A percentile compares a stretch with the other conserved stretches of the same genome.
Evolutionary conservation across 2,329 filamentous ascomycete genomes (phyloP).

Genomic region (Cordyceps farinosa): DNA sequence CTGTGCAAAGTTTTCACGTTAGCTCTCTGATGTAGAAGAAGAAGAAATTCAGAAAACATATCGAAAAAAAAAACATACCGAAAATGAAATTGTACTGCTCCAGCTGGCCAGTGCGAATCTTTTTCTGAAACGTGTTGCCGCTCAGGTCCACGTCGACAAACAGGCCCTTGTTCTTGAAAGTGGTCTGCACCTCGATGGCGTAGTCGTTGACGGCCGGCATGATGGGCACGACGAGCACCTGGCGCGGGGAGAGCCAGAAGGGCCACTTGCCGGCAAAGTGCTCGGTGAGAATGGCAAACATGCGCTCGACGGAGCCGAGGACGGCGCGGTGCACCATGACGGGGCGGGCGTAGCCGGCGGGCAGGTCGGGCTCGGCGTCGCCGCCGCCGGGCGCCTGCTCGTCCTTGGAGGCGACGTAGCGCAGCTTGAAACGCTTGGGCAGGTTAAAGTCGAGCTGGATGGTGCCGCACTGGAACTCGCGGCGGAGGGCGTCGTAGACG

Average conservation of each 20-base stretch:
- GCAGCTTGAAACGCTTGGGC: constrained; percentile 39
- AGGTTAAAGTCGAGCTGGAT: constrained; percentile 94
- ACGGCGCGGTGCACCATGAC: constrained; percentile 88
- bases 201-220: constrained; percentile 78
- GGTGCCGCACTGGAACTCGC: constrained; percentile 62
- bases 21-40: not conserved
- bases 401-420: constrained; percentile 50
- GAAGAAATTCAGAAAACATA: not conserved
- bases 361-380: constrained; percentile 49
- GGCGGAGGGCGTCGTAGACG: constrained; percentile 79
- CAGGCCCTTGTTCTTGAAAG: constrained; percentile 65
- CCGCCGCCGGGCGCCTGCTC: constrained; percentile 38
- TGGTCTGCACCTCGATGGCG: constrained; percentile 66
- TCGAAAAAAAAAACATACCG: constrained; percentile 40
- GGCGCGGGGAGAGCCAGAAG: constrained; percentile 82
- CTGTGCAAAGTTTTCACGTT: constrained; percentile 30
- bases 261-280: constrained; percentile 87
- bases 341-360: constrained; percentile 69
- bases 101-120: constrained; percentile 78
- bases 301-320: constrained; percentile 63
- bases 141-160: constrained; percentile 58
- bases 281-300: constrained; percentile 74
- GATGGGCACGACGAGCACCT: constrained; percentile 59
- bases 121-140: constrained; percentile 83
- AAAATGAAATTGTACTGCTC: constrained; percentile 84